Base-by-base conservation (phyloP, 106 monocot species). In the Ottelia alismoides region DNA sequence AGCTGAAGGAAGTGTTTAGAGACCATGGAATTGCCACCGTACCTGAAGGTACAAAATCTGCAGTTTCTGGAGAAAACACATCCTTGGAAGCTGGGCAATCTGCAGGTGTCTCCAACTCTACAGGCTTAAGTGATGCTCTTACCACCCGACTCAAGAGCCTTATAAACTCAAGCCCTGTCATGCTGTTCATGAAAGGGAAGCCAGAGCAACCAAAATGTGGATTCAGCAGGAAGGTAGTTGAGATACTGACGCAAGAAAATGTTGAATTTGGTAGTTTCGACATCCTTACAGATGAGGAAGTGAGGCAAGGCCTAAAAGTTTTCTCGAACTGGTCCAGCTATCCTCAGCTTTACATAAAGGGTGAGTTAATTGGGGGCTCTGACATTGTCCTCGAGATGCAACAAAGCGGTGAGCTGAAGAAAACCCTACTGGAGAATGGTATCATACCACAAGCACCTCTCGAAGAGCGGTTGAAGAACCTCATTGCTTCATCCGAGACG, bases 251-350 rank as follows among this genome's bases (percentile, higher is more conserved):
- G 40, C 66, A 83, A 45, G 92, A 92, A 59, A 83, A 86, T 20
- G 62, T 92, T 47, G 52, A 74, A 27, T 92, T 80, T 53, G 66
- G 52, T 49, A 77, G 60, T 65, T 87, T 83, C 57, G 83, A 92
- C 49, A 68, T 92, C 47, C 77, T 92, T 47, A 67, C 79, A 2
- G 80, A 92, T 30, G 86, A 92, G 31, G 79, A 82, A 79, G 72
- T 92, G 9, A 69, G 83, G 47, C 78, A 79, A 63, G 92, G 83
- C 23, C 72, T 92, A 5, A 92, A 87, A 67, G 63, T 71, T 21
- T 72, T 70, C 63, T 92, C 92, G 5, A 92, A 87, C 63, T 92
- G 92, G 92, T 72, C 87, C 5, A 92, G 92, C 64, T 92, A 74
- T 62, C 92, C 92, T 0, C 92, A 92, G 46, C 72, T 92, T 16